Base-by-base conservation (phyloP, 192 early-diverging fungal species). In the Coemansia sp. region DNA sequence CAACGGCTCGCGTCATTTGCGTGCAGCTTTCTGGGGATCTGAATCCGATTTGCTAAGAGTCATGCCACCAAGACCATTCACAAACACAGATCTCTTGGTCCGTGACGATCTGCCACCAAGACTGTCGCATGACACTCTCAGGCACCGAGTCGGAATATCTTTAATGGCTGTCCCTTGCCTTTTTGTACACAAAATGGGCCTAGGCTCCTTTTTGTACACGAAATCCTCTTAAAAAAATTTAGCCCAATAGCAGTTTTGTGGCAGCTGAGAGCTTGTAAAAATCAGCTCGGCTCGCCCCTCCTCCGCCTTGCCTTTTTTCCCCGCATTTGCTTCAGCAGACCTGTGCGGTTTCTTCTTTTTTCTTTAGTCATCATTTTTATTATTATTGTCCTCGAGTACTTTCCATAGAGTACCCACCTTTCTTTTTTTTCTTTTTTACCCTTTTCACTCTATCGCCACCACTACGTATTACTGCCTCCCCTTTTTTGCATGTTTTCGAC, bases 401-500 rank as follows among this genome's bases (percentile, higher is more conserved):
- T 40, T n/a, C 9, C 21, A 17, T 2, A 30, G 26, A 26, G 50
- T 30, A 3, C 6, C 62, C 11, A 1, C 52, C 32, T 26, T 30
- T 53, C 5, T 32, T n/a, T 32, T 55, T 32, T 55, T 39, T 66
- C 23, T 26, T 26, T 26, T 26, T 26, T 26, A 26, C 23, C 23
- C 23, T 1, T 26, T 26, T 26, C 23, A 37, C 28, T 55, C n/a
- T 40, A 39, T 0, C 57, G n/a, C 32, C 10, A 3, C 30, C 33
- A 9, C 32, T 59, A n/a, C 33, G 8, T 30, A 23, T 16, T 35
- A 50, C 49, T 50, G 23, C 55, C 10, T 13, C 53, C 30, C 16
- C 23, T 23, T 58, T 35, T 37, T 59, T 16, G 21, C 32, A 81
- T 82, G 80, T 82, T 74, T 71, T 77, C 72, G 39, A 68, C 80